phyloP scores from a whole-genome alignment of 2,329 filamentous ascomycete species.

The Lecanicillium sp. region DNA sequence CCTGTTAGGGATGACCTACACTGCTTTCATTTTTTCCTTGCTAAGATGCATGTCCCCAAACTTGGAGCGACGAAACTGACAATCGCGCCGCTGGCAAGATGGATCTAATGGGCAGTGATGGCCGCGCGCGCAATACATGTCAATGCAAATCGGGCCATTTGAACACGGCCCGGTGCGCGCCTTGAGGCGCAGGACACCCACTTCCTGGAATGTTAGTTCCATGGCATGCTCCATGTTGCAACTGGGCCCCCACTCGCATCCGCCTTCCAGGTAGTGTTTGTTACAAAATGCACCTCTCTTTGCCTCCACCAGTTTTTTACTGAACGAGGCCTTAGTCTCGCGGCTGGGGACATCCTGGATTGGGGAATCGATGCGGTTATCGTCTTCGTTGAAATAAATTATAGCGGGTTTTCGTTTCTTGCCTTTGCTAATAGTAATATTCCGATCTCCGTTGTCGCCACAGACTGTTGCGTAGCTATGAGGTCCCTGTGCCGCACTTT shows the following conservation, averaged over 20 bases:
- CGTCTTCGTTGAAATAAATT: neutral
- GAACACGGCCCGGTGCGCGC: neutral
- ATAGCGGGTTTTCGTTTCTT: neutral
- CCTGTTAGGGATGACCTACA: too few relatives aligned
- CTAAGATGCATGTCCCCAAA: neutral
- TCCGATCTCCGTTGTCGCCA: neutral
- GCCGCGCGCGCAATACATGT: neutral
- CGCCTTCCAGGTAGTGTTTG: neutral
- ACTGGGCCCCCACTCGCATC: neutral
- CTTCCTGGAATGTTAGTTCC: neutral
- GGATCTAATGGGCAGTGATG: neutral
- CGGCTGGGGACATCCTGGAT: neutral
- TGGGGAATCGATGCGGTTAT: neutral
- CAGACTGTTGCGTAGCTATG: neutral
- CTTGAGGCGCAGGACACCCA: neutral
- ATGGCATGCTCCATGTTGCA: neutral
- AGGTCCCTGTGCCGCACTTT: neutral
- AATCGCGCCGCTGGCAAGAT: neutral
- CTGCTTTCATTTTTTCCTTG: neutral
- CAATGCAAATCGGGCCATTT: neutral
- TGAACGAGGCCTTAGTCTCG: neutral
- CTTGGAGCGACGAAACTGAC: neutral
- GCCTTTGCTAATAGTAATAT: neutral
- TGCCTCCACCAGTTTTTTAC: neutral
- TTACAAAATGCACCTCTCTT: neutral